These are phyloP conservation scores for Rhizoclosmatium globosum DNA, from an alignment of 192 early-diverging fungal genomes.

Conservation along the genomic window DNA sequence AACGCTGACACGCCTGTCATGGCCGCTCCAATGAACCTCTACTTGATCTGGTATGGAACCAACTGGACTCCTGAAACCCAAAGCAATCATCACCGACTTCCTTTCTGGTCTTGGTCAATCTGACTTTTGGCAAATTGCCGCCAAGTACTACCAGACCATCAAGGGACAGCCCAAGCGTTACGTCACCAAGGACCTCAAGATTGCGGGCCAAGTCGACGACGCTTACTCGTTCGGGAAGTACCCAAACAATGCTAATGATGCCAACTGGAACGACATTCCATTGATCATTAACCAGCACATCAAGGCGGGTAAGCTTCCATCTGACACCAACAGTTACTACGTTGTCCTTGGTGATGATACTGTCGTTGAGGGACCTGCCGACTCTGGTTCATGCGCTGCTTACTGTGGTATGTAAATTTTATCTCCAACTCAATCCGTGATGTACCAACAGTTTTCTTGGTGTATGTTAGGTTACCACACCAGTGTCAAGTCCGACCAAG, in stretches of 20 bases:
- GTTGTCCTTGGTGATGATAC: not conserved
- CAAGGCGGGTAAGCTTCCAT: not conserved
- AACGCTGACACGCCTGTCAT: not conserved
- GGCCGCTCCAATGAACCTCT: slow-evolving; percentile 1
- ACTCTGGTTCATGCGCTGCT: not conserved
- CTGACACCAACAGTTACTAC: not conserved
- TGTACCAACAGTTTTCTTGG: no score
- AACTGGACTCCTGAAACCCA: not conserved
- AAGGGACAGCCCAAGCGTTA: not conserved
- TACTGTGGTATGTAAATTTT: not conserved
- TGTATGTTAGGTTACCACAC: no score
- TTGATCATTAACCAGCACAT: not conserved
- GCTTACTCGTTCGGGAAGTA: not conserved
- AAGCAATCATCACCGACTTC: slow-evolving; percentile 18
- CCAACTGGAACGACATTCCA: not conserved
- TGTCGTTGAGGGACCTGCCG: not conserved
- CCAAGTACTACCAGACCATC: slow-evolving; percentile 15
- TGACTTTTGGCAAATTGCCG: slow-evolving; percentile 14
- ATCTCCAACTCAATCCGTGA: not conserved
- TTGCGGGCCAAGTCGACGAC: slow-evolving; percentile 1
- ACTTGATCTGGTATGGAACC: slow-evolving; percentile 12
- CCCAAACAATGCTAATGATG: not conserved
- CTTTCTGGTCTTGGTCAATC: not conserved
- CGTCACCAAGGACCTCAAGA: not conserved
- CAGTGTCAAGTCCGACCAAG: not conserved